Evolutionary conservation across 2,329 filamentous ascomycete genomes (phyloP).

Genomic region (Magnaporthiopsis rhizophila): DNA sequence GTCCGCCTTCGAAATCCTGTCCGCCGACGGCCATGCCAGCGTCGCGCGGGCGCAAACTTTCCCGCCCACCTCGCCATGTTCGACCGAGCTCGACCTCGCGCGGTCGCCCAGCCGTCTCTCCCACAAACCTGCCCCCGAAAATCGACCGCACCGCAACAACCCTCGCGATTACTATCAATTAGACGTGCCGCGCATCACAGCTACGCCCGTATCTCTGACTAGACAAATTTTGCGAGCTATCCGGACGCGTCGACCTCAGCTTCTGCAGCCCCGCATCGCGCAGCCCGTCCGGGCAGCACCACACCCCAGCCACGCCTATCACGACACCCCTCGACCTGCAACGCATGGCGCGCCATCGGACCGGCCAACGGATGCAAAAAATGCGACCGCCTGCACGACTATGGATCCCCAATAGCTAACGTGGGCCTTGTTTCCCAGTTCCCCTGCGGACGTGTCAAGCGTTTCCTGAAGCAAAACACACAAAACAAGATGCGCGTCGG

Average conservation of each 20-base stretch:
- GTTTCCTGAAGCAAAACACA: conserved; percentile 98
- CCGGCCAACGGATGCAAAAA: conserved; percentile 8
- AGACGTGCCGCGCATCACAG: background rate
- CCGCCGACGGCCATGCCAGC: background rate
- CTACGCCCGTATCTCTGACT: background rate
- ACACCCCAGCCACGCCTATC: background rate
- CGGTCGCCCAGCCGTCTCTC: background rate
- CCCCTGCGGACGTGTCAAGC: conserved; percentile 98
- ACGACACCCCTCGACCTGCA: background rate
- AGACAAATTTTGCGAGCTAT: background rate
- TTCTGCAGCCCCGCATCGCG: background rate
- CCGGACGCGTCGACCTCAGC: conserved; percentile 12
- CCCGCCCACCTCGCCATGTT: background rate
- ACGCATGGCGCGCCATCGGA: background rate
- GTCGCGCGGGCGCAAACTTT: background rate
- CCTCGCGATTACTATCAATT: background rate
- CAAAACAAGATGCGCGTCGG: conserved; percentile 99
- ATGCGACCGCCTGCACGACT: background rate
- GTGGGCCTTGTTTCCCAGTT: conserved; percentile 52
- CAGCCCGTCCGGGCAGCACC: background rate
- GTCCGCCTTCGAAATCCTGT: background rate
- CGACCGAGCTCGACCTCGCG: background rate
- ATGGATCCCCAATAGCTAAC: background rate
- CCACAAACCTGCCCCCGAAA: background rate
- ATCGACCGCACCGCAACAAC: background rate